Evolutionary conservation across 2,329 filamentous ascomycete genomes (phyloP).

Genomic region (Aspergillus ochraceoroseus): DNA sequence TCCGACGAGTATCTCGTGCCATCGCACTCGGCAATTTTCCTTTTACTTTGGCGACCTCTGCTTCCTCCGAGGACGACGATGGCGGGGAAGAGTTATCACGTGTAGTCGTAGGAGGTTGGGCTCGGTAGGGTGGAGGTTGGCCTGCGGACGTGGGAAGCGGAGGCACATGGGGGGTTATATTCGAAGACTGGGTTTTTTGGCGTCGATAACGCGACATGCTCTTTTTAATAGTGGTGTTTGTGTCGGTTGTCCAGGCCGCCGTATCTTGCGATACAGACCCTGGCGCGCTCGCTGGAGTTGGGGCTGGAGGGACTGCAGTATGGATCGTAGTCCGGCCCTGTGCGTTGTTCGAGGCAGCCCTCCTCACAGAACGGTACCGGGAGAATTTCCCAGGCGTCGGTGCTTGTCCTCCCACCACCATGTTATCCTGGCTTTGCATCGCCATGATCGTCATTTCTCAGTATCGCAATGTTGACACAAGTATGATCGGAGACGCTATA

Average conservation of each 20-base stretch:
- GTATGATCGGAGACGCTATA: neutral
- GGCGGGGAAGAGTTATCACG: slow-evolving; percentile 2
- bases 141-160: slow-evolving; percentile 15
- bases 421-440: slow-evolving; percentile 22
- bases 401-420: slow-evolving; percentile 13
- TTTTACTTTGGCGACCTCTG: neutral
- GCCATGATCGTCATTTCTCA: slow-evolving; percentile 11
- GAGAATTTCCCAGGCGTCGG: slow-evolving; percentile 46
- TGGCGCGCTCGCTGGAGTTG: slow-evolving; percentile 20
- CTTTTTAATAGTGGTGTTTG: slow-evolving; percentile 25
- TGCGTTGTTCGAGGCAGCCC: slow-evolving; percentile 36
- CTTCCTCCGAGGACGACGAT: neutral
- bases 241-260: neutral
- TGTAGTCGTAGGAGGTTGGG: neutral
- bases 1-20: slow-evolving; percentile 10
- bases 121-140: slow-evolving; percentile 9
- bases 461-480: neutral
- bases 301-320: slow-evolving; percentile 14
- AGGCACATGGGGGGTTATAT: slow-evolving; percentile 11
- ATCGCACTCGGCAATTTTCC: slow-evolving; percentile 8
- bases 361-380: slow-evolving; percentile 56
- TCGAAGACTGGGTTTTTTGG: slow-evolving; percentile 20
- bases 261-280: slow-evolving; percentile 12
- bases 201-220: slow-evolving; percentile 37
- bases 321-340: slow-evolving; percentile 19